Conservation (phyloP, 2,329 filamentous ascomycete genomes). For the Aspergillus aculeatinus region DNA sequence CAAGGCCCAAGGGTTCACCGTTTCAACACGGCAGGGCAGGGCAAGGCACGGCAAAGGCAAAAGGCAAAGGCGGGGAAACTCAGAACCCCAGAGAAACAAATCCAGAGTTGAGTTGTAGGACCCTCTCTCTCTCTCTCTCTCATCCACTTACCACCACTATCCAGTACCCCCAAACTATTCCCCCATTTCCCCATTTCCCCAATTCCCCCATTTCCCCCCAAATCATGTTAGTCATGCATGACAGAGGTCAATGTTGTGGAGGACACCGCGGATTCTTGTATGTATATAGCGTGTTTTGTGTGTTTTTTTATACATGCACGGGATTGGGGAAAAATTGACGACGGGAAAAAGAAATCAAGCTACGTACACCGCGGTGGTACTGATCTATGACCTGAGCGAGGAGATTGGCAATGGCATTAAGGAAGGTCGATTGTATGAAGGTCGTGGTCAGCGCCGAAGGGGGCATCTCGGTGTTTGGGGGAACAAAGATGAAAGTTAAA, state of each 20-base stretch:
- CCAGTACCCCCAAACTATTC: no score
- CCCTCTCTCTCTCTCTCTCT: neutral
- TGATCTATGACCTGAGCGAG: slow-evolving; percentile 41
- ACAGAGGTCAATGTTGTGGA: neutral
- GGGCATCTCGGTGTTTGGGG: neutral
- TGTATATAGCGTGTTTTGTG: no score
- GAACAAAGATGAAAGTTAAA: neutral
- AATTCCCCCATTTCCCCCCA: neutral
- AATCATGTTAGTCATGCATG: neutral
- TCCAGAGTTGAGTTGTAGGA: neutral
- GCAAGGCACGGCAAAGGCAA: neutral
- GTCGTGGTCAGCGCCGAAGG: slow-evolving; percentile 30
- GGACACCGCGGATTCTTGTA: neutral
- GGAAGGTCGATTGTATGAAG: slow-evolving; percentile 37
- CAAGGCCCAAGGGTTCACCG: neutral
- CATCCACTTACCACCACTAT: neutral
- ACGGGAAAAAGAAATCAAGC: neutral
- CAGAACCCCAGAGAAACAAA: no score
- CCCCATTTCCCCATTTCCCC: neutral
- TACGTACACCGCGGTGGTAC: neutral
- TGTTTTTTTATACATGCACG: no score
- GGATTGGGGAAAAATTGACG: no score
- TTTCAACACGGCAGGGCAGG: no score
- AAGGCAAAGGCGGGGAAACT: neutral
- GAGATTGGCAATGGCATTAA: slow-evolving; percentile 41